Base-by-base conservation (phyloP, 139 green algal genomes). In the Chlamydomonas sp. region DNA sequence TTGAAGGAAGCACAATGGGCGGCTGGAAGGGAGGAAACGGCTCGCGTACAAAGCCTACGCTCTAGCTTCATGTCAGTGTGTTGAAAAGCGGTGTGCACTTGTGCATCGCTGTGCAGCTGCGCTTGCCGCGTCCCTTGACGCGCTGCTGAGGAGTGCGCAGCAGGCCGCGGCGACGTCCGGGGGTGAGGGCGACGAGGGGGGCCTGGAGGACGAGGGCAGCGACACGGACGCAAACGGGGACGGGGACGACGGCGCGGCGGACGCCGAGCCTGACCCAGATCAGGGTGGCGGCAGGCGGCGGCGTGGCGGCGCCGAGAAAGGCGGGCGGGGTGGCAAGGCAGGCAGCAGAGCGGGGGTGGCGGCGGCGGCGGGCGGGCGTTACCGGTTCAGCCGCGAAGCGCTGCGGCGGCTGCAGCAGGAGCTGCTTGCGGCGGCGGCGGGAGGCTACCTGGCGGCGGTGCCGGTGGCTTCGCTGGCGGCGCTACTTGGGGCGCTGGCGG, bases 391-490 rank as follows among this genome's bases (percentile, higher is more conserved):
- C 14, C 62, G 66, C 2, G 73, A 61, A 1, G 64, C 58, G 17
- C 58, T 88, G 64, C 60, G 59, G 2, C 49, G 58, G 15, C 63
- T 81, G 49, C 83, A 88, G 17, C 59, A 59, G 9, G 61, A 76
- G 73, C 63, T 88, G 49, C 63, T 81, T 62, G 60, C 63, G 15
- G 83, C 63, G 15, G 49, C 76, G 63, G 0, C 0, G 62, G 58
- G 71, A 5, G 83, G 31, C 17, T 82, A 82, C 63, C 31, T 88
- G 74, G 62, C 20, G n/a, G 63, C 82, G 57, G 60, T 82, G 83
- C 73, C 73, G 12, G 31, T 12, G 0, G 2, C 18, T 5, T 31
- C 14, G 72, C 63, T 88, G 73, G 49, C 59, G 2, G 60, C 4
- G 4, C 62, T 88, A 31, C 74, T 88, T 20, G 2, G 14, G 63